A percentile compares a stretch with the other conserved stretches of the same genome.
Conservation (phyloP, 805 yeast species). For the Cyberlindnera japonica region DNA sequence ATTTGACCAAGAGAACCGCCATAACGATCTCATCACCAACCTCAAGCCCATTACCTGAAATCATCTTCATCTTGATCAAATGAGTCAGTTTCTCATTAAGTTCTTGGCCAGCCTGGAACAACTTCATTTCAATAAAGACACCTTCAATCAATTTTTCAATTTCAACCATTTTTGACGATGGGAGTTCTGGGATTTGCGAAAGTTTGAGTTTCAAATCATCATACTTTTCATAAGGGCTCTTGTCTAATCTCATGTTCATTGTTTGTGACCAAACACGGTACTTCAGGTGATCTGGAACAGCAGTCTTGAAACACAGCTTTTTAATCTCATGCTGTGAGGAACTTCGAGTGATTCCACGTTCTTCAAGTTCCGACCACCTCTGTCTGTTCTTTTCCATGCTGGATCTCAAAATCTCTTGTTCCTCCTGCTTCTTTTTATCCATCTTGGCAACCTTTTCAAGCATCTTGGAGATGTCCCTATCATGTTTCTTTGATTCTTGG, state of each 20-base stretch:
- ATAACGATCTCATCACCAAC: slow-evolving; percentile 34
- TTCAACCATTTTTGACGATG: slow-evolving; percentile 30
- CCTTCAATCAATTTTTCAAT: slow-evolving; percentile 9
- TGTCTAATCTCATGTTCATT: slow-evolving; percentile 14
- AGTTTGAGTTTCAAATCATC: slow-evolving; percentile 34
- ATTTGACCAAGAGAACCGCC: slow-evolving; percentile 21
- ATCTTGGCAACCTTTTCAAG: slow-evolving; percentile 21
- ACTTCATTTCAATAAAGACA: slow-evolving; percentile 13
- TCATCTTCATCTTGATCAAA: slow-evolving; percentile 33
- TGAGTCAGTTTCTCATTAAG: slow-evolving; percentile 24
- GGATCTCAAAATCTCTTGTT: slow-evolving; percentile 2
- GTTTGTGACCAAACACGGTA: slow-evolving; percentile 20
- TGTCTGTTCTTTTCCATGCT: slow-evolving; percentile 13
- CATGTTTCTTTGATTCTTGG: slow-evolving; percentile 52
- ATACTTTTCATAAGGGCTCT: slow-evolving; percentile 33
- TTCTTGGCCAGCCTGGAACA: slow-evolving; percentile 17
- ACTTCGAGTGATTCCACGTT: slow-evolving; percentile 14
- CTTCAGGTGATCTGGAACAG: slow-evolving; percentile 23
- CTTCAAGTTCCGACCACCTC: slow-evolving; percentile 24
- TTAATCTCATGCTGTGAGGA: slow-evolving; percentile 18
- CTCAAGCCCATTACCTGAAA: slow-evolving; percentile 33
- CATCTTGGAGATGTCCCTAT: slow-evolving; percentile 48
- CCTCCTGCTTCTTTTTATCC: slow-evolving; percentile 16
- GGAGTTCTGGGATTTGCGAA: slow-evolving; percentile 28
- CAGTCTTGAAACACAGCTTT: slow-evolving; percentile 22